A percentile compares a stretch with the other conserved stretches of the same genome.
Conservation (phyloP, 2,329 filamentous ascomycete species). For the Cladosporium velox region DNA sequence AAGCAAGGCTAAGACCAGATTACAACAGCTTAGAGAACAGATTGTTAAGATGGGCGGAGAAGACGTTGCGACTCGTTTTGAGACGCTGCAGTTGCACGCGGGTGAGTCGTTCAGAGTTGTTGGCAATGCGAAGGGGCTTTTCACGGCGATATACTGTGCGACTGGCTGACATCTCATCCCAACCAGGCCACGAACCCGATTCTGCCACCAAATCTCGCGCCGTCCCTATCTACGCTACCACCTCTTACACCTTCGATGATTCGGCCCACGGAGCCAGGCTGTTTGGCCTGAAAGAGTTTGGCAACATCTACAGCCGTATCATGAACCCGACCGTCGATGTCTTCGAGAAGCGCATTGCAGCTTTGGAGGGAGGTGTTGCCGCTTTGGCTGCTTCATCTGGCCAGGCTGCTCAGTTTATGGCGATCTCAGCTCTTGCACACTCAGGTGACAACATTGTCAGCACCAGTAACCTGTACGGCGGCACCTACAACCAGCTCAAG, state of each 20-base stretch:
- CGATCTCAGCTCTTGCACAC: conserved; percentile 79
- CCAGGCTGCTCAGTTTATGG: conserved; percentile 89
- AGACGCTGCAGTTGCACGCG: conserved; percentile 55
- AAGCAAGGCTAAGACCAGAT: conserved; percentile 26
- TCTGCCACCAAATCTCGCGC: conserved; percentile 81
- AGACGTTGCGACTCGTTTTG: conserved; percentile 47
- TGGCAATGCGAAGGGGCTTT: conserved; percentile 55
- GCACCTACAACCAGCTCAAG: conserved; percentile 97
- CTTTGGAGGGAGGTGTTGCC: conserved; percentile 86
- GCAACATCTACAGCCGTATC: conserved; percentile 97
- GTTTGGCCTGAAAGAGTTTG: conserved; percentile 94
- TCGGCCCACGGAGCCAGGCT: conserved; percentile 92
- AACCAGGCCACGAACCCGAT: conserved; percentile 73
- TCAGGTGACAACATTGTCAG: conserved; percentile 91
- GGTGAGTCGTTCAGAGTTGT: conserved; percentile 36
- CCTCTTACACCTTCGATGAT: conserved; percentile 91
- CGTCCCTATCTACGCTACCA: conserved; percentile 93
- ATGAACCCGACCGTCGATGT: conserved; percentile 96
- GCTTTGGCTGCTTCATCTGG: conserved; percentile 84
- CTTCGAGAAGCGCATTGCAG: conserved; percentile 95
- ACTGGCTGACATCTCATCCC: conserved; percentile 11
- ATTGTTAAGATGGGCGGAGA: conserved; percentile 37
- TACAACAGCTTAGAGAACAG: conserved; percentile 33
- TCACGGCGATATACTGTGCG: conserved; percentile 36
- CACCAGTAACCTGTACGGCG: conserved; percentile 88